phyloP scores from a whole-genome alignment of 768 basidiomycete species.

The Russula vinacea region DNA sequence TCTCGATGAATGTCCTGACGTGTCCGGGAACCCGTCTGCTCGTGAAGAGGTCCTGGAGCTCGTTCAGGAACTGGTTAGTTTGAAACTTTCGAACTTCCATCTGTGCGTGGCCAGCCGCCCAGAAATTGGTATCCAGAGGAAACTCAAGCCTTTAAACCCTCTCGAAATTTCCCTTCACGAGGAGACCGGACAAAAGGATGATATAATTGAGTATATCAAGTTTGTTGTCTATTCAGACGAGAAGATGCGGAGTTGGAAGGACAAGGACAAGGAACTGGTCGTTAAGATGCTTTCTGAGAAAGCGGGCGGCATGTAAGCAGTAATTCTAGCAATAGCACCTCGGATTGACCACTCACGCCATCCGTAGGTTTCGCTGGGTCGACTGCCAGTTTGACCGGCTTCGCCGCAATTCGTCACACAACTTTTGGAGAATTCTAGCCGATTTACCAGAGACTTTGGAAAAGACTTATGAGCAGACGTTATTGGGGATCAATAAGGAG shows the following conservation, averaged over 20 bases:
- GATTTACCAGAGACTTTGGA: slow-evolving; percentile 15
- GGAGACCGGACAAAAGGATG: slow-evolving; percentile 5
- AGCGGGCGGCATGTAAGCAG: slow-evolving; percentile 18
- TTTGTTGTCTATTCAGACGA: slow-evolving; percentile 5
- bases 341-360: background rate
- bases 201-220: slow-evolving; percentile 4
- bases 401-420: background rate
- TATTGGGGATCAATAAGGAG: slow-evolving; percentile 11
- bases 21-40: background rate
- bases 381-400: slow-evolving; percentile 17
- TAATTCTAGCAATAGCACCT: too few relatives aligned
- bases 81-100: background rate
- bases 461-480: slow-evolving; percentile 4
- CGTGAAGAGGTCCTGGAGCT: background rate
- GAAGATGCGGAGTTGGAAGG: slow-evolving; percentile 17
- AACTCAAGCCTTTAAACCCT: background rate
- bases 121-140: slow-evolving; percentile 3
- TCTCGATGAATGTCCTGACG: background rate
- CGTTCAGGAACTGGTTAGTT: background rate
- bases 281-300: slow-evolving; percentile 3
- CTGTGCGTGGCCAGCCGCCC: slow-evolving; percentile 11
- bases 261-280: background rate
- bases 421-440: slow-evolving; percentile 1
- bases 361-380: slow-evolving; percentile 11
- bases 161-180: slow-evolving; percentile 7